Evolutionary conservation across 192 early-diverging fungal genomes (phyloP), one percentile per base, ranked within the genome.

Genomic region (Kappamyces sp.): DNA sequence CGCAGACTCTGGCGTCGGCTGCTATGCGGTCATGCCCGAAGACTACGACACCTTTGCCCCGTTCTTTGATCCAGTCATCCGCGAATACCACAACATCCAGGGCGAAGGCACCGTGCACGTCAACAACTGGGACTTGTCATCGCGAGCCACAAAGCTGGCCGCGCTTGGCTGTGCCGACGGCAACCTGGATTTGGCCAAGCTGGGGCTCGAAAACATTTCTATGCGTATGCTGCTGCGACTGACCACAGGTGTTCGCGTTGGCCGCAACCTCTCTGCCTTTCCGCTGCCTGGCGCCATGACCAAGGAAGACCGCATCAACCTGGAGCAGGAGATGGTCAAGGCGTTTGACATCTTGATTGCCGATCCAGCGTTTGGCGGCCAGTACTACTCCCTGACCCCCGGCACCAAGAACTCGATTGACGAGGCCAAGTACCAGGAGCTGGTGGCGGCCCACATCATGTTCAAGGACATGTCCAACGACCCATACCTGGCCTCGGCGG

Each of bases 401-500:
- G 32, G 35, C 22, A 55, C 22, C n/a, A 39, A 39, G 3, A 43
- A 37, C 36, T 8, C 8, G 29, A 55, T 55, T 30, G 45, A n/a
- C 34, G 36, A 55, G 4, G 53, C 3, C 3, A 55, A 55, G 36
- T 55, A 55, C 31, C 53, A 55, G 45, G 53, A 55, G 31, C n/a
- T 55, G 34, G 53, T 55, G 2, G 45, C 41, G 6, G 53, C 41
- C 7, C 53, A 55, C 36, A 55, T 55, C 36, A 55, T 55, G 53
- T 55, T 55, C 53, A 55, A 55, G n/a, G 53, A 55, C n/a, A 55
- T 55, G 53, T 55, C 53, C 3, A 43, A 39, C 36, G 53, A 55
- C n/a, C 8, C 9, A 9, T 53, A 53, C 29, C 14, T 53, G 11
- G 41, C 36, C 51, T 39, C 36, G 36, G 51, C 51, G 36, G 51